These are phyloP conservation scores for Candida ipomoeae DNA, from an alignment of 805 yeast species.

Conservation along the genomic window DNA sequence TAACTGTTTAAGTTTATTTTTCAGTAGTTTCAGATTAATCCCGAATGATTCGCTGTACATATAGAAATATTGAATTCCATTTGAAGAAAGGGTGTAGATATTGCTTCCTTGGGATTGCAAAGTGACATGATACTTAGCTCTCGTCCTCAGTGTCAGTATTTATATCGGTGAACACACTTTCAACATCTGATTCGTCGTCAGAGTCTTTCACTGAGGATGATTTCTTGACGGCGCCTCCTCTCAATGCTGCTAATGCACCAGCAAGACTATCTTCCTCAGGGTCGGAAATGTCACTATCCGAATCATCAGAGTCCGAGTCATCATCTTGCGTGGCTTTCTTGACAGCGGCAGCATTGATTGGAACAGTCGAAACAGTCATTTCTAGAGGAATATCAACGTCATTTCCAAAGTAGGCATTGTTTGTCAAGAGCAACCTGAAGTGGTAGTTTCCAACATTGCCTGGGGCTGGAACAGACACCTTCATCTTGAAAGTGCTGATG, in stretches of 20 bases:
- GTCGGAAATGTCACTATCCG: constrained; percentile 57
- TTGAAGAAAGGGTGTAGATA: not conserved
- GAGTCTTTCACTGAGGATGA: constrained; percentile 30
- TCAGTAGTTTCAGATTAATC: not conserved
- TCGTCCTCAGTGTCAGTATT: constrained; percentile 41
- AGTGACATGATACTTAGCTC: constrained; percentile 16
- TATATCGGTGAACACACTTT: constrained; percentile 42
- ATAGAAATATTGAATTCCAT: not conserved
- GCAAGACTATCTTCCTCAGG: constrained; percentile 74
- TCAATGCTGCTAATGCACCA: constrained; percentile 66
- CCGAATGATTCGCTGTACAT: not conserved
- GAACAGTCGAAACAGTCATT: constrained; percentile 60
- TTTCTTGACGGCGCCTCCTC: constrained; percentile 56
- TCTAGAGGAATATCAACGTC: constrained; percentile 70
- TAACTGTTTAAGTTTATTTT: constrained; percentile 20
- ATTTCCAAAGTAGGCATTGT: constrained; percentile 74
- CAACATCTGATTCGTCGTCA: constrained; percentile 37
- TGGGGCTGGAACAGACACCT: constrained; percentile 76
- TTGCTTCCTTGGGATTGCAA: not conserved
- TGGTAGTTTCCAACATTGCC: constrained; percentile 56
- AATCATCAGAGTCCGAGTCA: constrained; percentile 37
- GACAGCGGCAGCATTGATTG: constrained; percentile 23
- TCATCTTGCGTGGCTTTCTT: constrained; percentile 27
- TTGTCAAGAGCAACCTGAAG: constrained; percentile 67
- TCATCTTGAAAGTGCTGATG: constrained; percentile 73